Evolutionary conservation across 2,329 filamentous ascomycete species (phyloP).

Genomic region (Kalaharituber pfeilii): DNA sequence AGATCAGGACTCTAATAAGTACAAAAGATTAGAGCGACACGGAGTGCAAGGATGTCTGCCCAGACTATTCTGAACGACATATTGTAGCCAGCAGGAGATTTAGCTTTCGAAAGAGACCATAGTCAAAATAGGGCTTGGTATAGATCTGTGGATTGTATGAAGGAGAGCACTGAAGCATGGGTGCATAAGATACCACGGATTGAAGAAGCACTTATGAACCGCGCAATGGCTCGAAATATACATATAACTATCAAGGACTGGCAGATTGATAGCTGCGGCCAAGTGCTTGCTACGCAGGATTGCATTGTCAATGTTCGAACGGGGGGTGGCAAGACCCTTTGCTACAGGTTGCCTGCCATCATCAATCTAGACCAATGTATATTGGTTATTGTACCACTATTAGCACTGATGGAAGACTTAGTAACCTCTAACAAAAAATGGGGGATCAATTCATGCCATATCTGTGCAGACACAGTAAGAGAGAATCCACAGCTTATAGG

Average conservation of each 20-base stretch:
- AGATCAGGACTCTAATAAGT: too few species aligned
- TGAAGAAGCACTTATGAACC: neutral
- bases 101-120: too few species aligned
- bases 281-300: neutral
- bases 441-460: neutral
- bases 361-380: neutral
- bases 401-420: neutral
- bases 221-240: neutral
- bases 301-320: neutral
- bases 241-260: neutral
- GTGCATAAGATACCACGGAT: too few species aligned
- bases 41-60: too few species aligned
- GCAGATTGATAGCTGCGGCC: neutral
- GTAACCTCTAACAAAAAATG: neutral
- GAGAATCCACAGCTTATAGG: neutral
- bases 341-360: neutral
- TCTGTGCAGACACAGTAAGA: neutral
- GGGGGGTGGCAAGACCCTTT: neutral
- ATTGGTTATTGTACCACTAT: neutral
- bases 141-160: too few species aligned
- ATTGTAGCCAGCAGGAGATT: too few species aligned
- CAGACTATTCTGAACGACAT: too few species aligned
- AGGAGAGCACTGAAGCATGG: too few species aligned
- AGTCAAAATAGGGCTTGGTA: too few species aligned
- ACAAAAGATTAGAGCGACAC: too few species aligned